Evolutionary conservation across 2,329 filamentous ascomycete species (phyloP).

Genomic region (Epichloe baconii): DNA sequence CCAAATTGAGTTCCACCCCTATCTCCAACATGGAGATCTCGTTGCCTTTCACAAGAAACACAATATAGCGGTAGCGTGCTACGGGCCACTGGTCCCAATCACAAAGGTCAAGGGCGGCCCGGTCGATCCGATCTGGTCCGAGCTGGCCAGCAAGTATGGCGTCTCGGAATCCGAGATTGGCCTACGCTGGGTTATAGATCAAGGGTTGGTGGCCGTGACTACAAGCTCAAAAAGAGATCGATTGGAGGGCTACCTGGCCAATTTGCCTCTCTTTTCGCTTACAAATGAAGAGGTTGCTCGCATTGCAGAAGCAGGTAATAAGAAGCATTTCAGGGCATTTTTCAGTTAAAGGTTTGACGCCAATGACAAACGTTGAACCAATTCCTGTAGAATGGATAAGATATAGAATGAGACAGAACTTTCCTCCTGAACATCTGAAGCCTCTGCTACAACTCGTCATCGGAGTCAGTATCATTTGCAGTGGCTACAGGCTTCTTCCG

Average conservation of each 20-base stretch:
- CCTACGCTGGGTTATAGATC: conserved; percentile 47
- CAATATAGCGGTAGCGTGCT: conserved; percentile 42
- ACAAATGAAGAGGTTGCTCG: conserved; percentile 44
- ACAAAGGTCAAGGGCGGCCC: conserved; percentile 36
- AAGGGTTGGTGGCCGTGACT: conserved; percentile 44
- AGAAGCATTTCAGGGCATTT: conserved; percentile 50
- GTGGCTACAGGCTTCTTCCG: conserved; percentile 17
- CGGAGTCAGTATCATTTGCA: conserved; percentile 39
- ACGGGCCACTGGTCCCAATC: conserved; percentile 40
- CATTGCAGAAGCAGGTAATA: conserved; percentile 39
- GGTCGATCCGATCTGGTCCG: conserved; percentile 35
- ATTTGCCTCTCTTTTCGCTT: conserved; percentile 42
- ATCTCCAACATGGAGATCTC: conserved; percentile 51
- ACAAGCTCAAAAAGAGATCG: conserved; percentile 46
- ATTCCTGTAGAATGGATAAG: neutral
- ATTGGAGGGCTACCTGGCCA: conserved; percentile 40
- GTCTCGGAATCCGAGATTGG: conserved; percentile 43
- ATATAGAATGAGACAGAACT: neutral
- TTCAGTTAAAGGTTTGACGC: conserved; percentile 40
- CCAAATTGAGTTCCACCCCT: conserved; percentile 73
- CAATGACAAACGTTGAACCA: conserved; percentile 30
- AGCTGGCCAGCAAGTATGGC: conserved; percentile 43
- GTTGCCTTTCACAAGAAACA: conserved; percentile 43
- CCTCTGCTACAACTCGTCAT: conserved; percentile 35
- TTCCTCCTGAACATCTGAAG: neutral